A percentile compares a stretch with the other conserved stretches of the same genome.
phyloP scores from a whole-genome alignment of 2,329 filamentous ascomycete species.

The Dothidotthia symphoricarpi region DNA sequence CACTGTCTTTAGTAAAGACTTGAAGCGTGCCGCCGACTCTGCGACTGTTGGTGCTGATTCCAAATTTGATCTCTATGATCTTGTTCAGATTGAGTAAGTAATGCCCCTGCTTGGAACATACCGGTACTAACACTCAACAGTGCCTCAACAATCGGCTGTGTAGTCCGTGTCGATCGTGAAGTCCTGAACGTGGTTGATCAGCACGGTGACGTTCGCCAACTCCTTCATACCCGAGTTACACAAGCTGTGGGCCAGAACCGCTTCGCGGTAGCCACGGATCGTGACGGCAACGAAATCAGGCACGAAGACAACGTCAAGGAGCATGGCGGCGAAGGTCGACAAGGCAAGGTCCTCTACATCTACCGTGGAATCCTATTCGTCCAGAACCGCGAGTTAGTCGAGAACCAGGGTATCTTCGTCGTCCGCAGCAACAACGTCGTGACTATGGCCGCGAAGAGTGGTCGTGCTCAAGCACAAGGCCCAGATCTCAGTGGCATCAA shows the following conservation, averaged over 20 bases:
- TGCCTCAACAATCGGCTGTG: conserved; percentile 84
- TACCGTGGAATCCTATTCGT: conserved; percentile 90
- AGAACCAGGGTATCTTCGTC: conserved; percentile 89
- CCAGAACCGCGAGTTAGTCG: conserved; percentile 76
- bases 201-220: conserved; percentile 74
- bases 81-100: conserved; percentile 82
- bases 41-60: conserved; percentile 82
- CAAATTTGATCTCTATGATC: conserved; percentile 86
- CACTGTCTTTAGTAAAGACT: conserved; percentile 95
- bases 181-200: conserved; percentile 88
- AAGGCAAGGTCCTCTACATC: conserved; percentile 89
- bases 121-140: conserved; percentile 35
- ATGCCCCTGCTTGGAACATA: background rate
- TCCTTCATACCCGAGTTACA: conserved; percentile 87
- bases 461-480: conserved; percentile 67
- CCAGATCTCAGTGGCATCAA: conserved; percentile 91
- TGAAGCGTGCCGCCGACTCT: conserved; percentile 89
- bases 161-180: conserved; percentile 94
- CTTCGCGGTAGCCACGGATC: conserved; percentile 85
- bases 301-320: conserved; percentile 92
- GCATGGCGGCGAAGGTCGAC: conserved; percentile 76
- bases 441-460: conserved; percentile 92
- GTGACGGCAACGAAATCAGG: conserved; percentile 89
- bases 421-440: conserved; percentile 80
- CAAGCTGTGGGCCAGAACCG: conserved; percentile 82